phyloP scores from a whole-genome alignment of 2,329 filamentous ascomycete genomes.

The Claviceps sp. region DNA sequence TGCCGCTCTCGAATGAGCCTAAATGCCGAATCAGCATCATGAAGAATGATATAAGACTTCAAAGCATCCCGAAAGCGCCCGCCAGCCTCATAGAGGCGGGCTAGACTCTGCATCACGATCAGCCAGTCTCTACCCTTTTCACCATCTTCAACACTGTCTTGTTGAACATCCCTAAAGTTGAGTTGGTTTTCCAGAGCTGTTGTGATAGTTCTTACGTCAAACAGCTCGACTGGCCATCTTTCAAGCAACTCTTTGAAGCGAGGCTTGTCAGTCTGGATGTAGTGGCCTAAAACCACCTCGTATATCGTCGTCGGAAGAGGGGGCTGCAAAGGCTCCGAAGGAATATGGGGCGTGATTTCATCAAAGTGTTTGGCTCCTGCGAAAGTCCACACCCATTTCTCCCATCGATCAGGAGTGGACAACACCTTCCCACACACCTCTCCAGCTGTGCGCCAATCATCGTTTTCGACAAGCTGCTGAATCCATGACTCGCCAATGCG shows the following conservation, averaged over 20 bases:
- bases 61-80: slow-evolving; percentile 75
- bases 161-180: slow-evolving; percentile 57
- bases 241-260: slow-evolving; percentile 70
- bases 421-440: slow-evolving; percentile 73
- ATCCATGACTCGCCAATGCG: slow-evolving; percentile 90
- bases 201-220: slow-evolving; percentile 64
- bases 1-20: slow-evolving; percentile 74
- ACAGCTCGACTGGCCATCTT: slow-evolving; percentile 72
- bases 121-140: slow-evolving; percentile 71
- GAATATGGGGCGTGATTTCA: slow-evolving; percentile 77
- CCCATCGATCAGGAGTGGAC: slow-evolving; percentile 69
- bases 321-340: slow-evolving; percentile 61
- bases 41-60: slow-evolving; percentile 75
- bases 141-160: slow-evolving; percentile 64
- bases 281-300: slow-evolving; percentile 79
- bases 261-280: slow-evolving; percentile 64
- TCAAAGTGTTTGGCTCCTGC: slow-evolving; percentile 76
- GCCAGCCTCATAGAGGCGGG: slow-evolving; percentile 70
- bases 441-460: slow-evolving; percentile 67
- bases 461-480: slow-evolving; percentile 62
- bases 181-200: slow-evolving; percentile 73
- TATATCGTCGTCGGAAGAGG: slow-evolving; percentile 73
- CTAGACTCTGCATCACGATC: slow-evolving; percentile 75
- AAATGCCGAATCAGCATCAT: slow-evolving; percentile 86
- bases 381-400: slow-evolving; percentile 92